Evolutionary conservation across 2,329 filamentous ascomycete species (phyloP), one percentile per base, ranked within the genome.

Genomic region (Phoma sp.): DNA sequence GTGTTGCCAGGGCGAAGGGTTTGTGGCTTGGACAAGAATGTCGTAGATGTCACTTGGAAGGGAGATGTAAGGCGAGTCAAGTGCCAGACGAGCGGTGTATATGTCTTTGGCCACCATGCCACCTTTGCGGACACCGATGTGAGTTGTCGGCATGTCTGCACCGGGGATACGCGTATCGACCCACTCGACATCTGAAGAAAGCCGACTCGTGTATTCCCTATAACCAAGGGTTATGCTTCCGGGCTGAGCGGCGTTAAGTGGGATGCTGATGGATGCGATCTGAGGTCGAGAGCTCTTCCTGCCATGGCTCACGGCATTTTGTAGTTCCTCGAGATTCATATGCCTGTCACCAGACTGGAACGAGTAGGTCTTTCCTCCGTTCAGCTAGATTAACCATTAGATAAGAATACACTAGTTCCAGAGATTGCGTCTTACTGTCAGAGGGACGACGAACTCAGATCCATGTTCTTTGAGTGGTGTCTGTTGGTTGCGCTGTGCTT

Each of bases 81-180:
- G 33, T 17, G 61, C 52, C 9, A 67, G 40, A 9, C 38, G 39
- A 2, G 60, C 57, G 8, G 27, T 15, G 15, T 50, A 32, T 7
- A 48, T 44, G 5, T 53, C 39, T 36, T 56, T 62, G 12, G 38
- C 49, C 1, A 66, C n/a, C 51, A 58, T 62, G 4, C 53, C 62
- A 25, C 62, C 63, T 37, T 57, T 64, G 7, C 64, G 60, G 2
- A 66, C 36, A 7, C 60, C 58, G 6, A 63, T n/a, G 24, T 58
- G 38, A 5, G 45, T 43, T 2, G 63, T 38, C 2, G 53, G 47
- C 12, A 68, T 49, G 9, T 54, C 22, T 27, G 39, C 22, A 38
- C 55, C 55, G 12, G 55, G 55, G 17, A 24, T 12, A 17, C 19
- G 24, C 10, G 51, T 58, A 21, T 55, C 38, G 22, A 37, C 21